Conservation (phyloP, 1,284 basidiomycete species). For the Ceratobasidium theobromae region DNA sequence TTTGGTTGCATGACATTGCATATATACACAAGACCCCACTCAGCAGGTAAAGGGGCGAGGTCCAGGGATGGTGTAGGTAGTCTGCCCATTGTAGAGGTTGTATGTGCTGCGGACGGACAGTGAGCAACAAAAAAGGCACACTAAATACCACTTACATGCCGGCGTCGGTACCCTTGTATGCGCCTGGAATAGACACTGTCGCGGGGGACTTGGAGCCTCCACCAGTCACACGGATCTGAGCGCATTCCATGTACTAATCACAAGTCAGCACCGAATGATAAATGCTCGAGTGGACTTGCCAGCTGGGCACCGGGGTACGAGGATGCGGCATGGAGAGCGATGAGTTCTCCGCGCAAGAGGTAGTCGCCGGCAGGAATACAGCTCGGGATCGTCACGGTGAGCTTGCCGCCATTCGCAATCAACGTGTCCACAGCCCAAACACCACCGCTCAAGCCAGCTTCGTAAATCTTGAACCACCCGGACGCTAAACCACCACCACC, state of each 20-base stretch:
- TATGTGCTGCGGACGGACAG: constrained; percentile 6
- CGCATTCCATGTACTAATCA: constrained; percentile 33
- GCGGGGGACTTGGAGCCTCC: constrained; percentile 51
- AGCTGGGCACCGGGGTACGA: constrained; percentile 56
- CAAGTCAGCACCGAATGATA: neutral
- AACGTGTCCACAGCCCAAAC: constrained; percentile 48
- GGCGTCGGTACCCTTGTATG: constrained; percentile 16
- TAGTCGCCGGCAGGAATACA: constrained; percentile 57
- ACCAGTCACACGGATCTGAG: constrained; percentile 50
- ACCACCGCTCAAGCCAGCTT: constrained; percentile 32
- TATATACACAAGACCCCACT: constrained; percentile 2
- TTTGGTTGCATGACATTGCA: neutral
- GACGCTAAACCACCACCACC: neutral
- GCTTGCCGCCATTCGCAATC: constrained; percentile 55
- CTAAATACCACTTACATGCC: neutral
- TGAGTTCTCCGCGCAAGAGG: constrained; percentile 45
- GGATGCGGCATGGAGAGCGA: constrained; percentile 49
- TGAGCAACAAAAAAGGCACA: neutral
- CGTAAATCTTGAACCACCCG: constrained; percentile 29
- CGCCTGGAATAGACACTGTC: constrained; percentile 53
- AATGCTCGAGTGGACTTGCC: neutral
- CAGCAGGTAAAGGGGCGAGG: constrained; percentile 33
- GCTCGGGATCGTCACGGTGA: constrained; percentile 53
- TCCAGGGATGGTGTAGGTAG: constrained; percentile 50
- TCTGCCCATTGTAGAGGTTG: constrained; percentile 29